These are phyloP conservation scores for Epichloe gansuensis DNA, from an alignment of 2,329 filamentous ascomycete species.

Conservation along the genomic window DNA sequence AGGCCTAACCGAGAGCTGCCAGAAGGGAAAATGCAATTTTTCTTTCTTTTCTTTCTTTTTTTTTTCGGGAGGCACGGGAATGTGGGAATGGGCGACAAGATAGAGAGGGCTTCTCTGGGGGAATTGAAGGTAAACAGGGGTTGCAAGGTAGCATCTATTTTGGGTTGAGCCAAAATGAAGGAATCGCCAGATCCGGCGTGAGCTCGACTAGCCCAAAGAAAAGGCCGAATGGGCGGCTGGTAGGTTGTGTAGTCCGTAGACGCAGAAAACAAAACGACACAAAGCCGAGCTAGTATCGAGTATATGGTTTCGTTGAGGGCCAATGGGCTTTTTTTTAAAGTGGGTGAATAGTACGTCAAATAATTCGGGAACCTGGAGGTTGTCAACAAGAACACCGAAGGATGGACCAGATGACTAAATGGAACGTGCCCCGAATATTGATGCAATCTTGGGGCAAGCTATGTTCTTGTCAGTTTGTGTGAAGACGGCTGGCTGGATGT, in stretches of 20 bases:
- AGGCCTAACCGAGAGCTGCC: conserved; percentile 8
- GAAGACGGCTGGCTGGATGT: background rate
- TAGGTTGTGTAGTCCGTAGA: background rate
- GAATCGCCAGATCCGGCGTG: background rate
- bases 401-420: background rate
- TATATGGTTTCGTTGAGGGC: background rate
- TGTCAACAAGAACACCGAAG: background rate
- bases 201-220: background rate
- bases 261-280: background rate
- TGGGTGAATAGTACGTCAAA: background rate
- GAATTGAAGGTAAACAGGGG: background rate
- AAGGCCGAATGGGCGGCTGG: background rate
- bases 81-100: background rate
- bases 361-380: background rate
- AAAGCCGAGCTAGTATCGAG: background rate
- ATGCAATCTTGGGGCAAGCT: conserved; percentile 2
- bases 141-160: background rate
- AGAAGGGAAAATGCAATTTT: background rate
- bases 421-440: background rate
- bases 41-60: no score
- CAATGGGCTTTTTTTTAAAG: background rate
- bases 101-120: background rate
- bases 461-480: background rate
- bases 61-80: background rate
- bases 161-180: background rate